These are phyloP conservation scores for Candida coleopterorum DNA, from an alignment of 805 yeast genomes.

Conservation along the genomic window DNA sequence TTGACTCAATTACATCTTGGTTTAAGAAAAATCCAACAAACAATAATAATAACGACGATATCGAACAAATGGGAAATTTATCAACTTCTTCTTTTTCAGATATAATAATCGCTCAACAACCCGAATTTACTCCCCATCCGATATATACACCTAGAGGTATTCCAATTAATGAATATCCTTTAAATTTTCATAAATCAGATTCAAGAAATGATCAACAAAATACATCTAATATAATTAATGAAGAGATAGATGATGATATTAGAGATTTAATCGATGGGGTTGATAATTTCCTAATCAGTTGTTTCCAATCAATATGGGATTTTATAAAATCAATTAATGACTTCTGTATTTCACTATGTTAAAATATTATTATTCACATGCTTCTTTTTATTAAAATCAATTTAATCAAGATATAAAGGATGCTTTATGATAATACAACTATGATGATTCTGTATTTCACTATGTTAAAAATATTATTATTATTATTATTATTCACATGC, in stretches of 20 bases:
- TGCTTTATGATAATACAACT: too few relatives aligned
- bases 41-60: neutral
- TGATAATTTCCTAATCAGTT: conserved; percentile 16
- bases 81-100: neutral
- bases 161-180: conserved; percentile 18
- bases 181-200: conserved; percentile 13
- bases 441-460: too few relatives aligned
- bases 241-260: conserved; percentile 11
- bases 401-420: too few relatives aligned
- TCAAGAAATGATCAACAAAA: neutral
- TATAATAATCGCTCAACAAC: conserved; percentile 2
- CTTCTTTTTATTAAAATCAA: too few relatives aligned
- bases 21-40: conserved; percentile 2
- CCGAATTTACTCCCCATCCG: conserved; percentile 2
- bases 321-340: conserved; percentile 5
- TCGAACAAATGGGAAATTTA: neutral
- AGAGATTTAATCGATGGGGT: conserved; percentile 15
- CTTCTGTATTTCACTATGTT: conserved; percentile 1
- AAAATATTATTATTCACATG: too few relatives aligned
- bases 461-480: too few relatives aligned
- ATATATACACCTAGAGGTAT: conserved; percentile 20
- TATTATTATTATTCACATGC: conserved; percentile 65
- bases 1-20: conserved; percentile 9
- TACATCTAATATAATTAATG: conserved; percentile 4
- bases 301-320: conserved; percentile 12